A percentile compares a stretch with the other conserved stretches of the same genome.
Evolutionary conservation across 306 rosid genomes (phyloP).

Genomic region (Prunus mira): DNA sequence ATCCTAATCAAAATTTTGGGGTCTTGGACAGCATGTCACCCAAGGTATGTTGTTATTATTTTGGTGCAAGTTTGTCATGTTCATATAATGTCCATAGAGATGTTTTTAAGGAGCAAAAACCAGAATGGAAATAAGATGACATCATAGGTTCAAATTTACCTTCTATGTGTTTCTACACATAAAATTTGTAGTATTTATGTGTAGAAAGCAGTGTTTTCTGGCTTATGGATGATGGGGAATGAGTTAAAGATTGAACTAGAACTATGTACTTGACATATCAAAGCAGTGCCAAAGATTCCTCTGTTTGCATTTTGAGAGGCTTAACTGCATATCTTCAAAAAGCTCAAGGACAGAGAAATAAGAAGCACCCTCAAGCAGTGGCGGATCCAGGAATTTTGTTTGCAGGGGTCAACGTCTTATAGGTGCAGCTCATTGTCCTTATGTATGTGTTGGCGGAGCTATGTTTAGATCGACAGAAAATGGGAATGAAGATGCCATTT

Average conservation of each 20-base stretch:
- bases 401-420: too few relatives aligned
- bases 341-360: neutral
- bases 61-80: neutral
- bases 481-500: too few relatives aligned
- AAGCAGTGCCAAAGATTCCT: neutral
- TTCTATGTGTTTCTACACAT: neutral
- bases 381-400: too few relatives aligned
- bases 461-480: too few relatives aligned
- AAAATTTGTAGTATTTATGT: neutral
- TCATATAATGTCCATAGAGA: neutral
- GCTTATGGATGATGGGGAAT: neutral
- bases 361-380: neutral
- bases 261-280: neutral
- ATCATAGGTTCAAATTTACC: neutral
- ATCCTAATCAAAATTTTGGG: constrained; percentile 12
- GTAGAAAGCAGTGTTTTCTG: neutral
- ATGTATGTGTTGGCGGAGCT: too few relatives aligned
- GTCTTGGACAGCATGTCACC: neutral
- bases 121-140: neutral
- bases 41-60: neutral
- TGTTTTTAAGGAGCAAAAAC: neutral
- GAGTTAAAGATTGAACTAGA: neutral
- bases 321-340: neutral
- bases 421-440: too few relatives aligned
- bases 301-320: neutral